Conservation (phyloP, 2,329 filamentous ascomycete species). For the Alternaria brassicicola region DNA sequence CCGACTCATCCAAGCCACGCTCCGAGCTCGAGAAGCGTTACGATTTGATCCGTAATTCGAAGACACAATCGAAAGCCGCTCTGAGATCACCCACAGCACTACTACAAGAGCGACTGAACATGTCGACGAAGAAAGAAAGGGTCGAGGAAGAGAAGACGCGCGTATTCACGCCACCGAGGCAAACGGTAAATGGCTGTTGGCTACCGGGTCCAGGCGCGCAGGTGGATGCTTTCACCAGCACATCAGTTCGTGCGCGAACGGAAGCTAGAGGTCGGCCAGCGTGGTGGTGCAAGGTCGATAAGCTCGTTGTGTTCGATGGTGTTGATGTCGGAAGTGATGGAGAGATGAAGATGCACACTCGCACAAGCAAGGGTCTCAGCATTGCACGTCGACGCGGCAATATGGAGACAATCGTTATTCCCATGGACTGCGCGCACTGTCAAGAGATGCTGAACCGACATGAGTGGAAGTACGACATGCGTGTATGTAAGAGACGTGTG, state of each 20-base stretch:
- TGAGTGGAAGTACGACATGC: conserved; percentile 46
- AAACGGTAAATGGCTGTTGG: conserved; percentile 37
- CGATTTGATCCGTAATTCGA: conserved; percentile 42
- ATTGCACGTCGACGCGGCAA: conserved; percentile 39
- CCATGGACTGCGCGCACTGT: conserved; percentile 41
- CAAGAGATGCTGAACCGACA: conserved; percentile 41
- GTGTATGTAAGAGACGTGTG: conserved; percentile 40
- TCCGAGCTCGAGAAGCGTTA: conserved; percentile 43
- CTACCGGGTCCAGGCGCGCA: conserved; percentile 34
- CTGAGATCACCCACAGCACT: conserved; percentile 43
- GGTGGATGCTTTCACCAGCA: conserved; percentile 31
- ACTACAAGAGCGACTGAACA: conserved; percentile 37
- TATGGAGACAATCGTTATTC: conserved; percentile 39
- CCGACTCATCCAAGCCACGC: conserved; percentile 25
- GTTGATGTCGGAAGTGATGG: conserved; percentile 20
- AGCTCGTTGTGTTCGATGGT: conserved; percentile 44
- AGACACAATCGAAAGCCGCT: conserved; percentile 35
- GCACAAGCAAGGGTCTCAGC: conserved; percentile 40
- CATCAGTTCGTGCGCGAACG: conserved; percentile 36
- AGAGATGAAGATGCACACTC: conserved; percentile 24
- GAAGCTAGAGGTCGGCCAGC: conserved; percentile 29
- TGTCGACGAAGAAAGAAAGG: conserved; percentile 25
- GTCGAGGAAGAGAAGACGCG: conserved; percentile 30
- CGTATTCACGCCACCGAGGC: conserved; percentile 35
- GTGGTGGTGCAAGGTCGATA: conserved; percentile 48